A percentile compares a stretch with the other conserved stretches of the same genome.
These are phyloP conservation scores for Salix exigua DNA, from an alignment of 345 rosid species.

Conservation along the genomic window DNA sequence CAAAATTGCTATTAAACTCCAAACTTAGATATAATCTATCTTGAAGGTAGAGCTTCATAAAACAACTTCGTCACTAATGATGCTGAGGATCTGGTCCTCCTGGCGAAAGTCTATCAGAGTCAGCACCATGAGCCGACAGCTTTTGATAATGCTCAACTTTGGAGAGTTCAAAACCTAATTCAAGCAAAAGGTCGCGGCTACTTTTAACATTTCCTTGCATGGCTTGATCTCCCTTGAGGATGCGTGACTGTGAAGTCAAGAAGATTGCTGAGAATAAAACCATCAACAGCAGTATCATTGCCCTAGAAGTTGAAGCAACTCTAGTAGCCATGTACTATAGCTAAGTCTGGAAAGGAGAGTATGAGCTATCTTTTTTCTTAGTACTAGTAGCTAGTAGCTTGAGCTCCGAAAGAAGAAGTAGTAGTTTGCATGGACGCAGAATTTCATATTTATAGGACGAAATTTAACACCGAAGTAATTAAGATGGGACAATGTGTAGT, in stretches of 20 bases:
- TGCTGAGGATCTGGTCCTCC: constrained; percentile 37
- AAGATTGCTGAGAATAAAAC: background rate
- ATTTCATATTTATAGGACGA: background rate
- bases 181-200: constrained; percentile 1
- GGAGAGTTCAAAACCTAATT: constrained; percentile 19
- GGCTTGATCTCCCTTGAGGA: constrained; percentile 2
- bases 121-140: background rate
- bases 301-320: background rate
- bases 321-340: background rate
- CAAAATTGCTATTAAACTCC: background rate
- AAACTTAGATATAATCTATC: background rate
- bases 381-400: background rate
- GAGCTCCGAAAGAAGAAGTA: background rate
- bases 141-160: constrained; percentile 3
- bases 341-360: background rate
- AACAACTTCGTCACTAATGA: background rate
- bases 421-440: background rate
- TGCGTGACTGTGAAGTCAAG: constrained; percentile 8
- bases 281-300: constrained; percentile 7
- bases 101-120: constrained; percentile 13
- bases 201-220: background rate
- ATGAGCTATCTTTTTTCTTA: no score
- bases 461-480: background rate
- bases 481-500: background rate
- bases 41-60: background rate